phyloP scores from a whole-genome alignment of 441 rosid genomes.

The Gossypium davidsonii region DNA sequence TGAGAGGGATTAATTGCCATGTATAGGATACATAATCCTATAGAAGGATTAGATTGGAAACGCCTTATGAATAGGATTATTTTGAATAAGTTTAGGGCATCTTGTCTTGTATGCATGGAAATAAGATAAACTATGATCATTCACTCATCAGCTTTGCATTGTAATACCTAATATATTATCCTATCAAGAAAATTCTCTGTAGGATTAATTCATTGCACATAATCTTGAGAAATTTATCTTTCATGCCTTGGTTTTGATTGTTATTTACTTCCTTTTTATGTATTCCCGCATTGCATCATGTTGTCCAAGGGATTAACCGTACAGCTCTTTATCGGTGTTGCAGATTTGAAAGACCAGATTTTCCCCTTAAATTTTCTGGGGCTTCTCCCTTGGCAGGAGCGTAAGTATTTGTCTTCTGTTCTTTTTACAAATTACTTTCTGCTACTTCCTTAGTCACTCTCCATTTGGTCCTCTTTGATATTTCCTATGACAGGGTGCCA shows the following conservation, averaged over 20 bases:
- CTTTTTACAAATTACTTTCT: background rate
- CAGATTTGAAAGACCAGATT: constrained; percentile 86
- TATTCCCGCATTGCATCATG: background rate
- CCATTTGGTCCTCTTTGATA: constrained; percentile 13
- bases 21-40: background rate
- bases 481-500: constrained; percentile 46
- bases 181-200: background rate
- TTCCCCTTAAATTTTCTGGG: constrained; percentile 75
- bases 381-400: constrained; percentile 66
- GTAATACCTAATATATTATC: background rate
- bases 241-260: background rate
- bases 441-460: background rate
- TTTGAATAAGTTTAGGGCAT: background rate
- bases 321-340: constrained; percentile 13
- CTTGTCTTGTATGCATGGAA: background rate
- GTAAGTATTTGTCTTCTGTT: constrained; percentile 41
- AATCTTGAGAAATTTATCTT: background rate
- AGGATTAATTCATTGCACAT: background rate
- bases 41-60: background rate
- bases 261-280: background rate
- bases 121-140: background rate
- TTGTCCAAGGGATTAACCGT: background rate
- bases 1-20: background rate
- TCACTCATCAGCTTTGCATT: background rate
- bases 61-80: background rate